A percentile compares a stretch with the other conserved stretches of the same genome.
Evolutionary conservation across 495 filamentous ascomycete genomes (phyloP).

Genomic region (Friedmanniomyces simplex): DNA sequence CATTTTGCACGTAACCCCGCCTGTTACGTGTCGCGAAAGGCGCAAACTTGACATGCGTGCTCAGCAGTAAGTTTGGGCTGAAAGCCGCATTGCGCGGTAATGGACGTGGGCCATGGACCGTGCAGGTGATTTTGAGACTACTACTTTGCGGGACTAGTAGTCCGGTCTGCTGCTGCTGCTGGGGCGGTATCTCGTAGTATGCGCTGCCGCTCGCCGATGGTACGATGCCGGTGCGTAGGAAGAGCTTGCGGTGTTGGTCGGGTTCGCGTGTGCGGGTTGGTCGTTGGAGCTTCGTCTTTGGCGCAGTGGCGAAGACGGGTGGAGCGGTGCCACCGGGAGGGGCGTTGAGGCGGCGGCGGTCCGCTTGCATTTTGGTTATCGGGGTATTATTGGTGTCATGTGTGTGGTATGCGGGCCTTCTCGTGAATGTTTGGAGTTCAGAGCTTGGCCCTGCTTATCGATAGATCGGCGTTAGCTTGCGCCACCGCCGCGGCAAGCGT

Average conservation of each 20-base stretch:
- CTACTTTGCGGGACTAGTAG: conserved; percentile 48
- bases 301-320: conserved; percentile 51
- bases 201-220: conserved; percentile 91
- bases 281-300: conserved; percentile 16
- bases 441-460: not conserved
- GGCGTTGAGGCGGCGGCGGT: conserved; percentile 85
- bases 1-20: conserved; percentile 77
- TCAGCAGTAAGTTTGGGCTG: conserved; percentile 79
- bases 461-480: not conserved
- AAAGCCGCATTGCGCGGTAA: conserved; percentile 82
- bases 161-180: conserved; percentile 26
- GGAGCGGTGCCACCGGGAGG: conserved; percentile 67
- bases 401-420: not conserved
- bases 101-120: conserved; percentile 85
- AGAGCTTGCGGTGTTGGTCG: conserved; percentile 23
- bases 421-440: not conserved
- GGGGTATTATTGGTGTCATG: not conserved
- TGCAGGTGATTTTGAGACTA: conserved; percentile 72
- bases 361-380: conserved; percentile 35
- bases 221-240: conserved; percentile 81
- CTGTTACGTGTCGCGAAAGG: conserved; percentile 79
- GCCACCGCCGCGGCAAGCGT: not conserved
- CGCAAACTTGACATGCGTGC: conserved; percentile 88
- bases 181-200: conserved; percentile 70
- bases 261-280: conserved; percentile 38